phyloP scores from a whole-genome alignment of 1,139 yeast species.

The Lodderomyces pseudojiufengensis region DNA sequence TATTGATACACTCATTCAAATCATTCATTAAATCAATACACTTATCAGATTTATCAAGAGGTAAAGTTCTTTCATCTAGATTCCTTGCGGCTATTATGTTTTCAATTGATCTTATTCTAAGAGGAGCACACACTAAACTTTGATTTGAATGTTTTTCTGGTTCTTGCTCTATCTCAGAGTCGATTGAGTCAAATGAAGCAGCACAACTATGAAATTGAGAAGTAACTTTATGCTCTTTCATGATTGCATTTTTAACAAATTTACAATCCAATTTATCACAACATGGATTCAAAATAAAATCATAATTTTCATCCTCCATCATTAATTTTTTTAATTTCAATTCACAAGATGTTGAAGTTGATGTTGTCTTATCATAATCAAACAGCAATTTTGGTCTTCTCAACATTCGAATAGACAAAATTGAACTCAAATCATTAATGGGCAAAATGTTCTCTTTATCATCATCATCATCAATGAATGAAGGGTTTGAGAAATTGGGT shows the following conservation, averaged over 20 bases:
- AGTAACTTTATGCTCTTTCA: neutral
- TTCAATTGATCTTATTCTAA: constrained; percentile 1
- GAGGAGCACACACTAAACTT: neutral
- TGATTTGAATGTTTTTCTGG: neutral
- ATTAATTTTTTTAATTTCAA: constrained; percentile 2
- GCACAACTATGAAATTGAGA: neutral
- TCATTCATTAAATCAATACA: constrained; percentile 1
- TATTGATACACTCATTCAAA: neutral
- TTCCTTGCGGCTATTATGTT: neutral
- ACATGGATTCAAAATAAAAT: constrained; percentile 5
- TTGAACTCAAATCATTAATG: too few species aligned
- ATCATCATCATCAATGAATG: too few species aligned
- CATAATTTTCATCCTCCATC: constrained; percentile 4
- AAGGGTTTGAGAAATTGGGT: too few species aligned
- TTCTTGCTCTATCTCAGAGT: constrained; percentile 2
- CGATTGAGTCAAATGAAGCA: constrained; percentile 1
- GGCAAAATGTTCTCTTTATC: too few species aligned
- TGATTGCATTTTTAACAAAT: constrained; percentile 4
- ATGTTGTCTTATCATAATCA: too few species aligned
- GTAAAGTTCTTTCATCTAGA: neutral
- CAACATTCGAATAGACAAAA: too few species aligned
- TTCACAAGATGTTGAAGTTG: constrained; percentile 1
- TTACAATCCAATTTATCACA: constrained; percentile 4
- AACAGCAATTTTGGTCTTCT: too few species aligned
- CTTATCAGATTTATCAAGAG: neutral